Percentiles rank a stretch among this genome's conserved stretches.
Conservation (phyloP, 306 rosid species). For the Trichosanthes cucumerina region DNA sequence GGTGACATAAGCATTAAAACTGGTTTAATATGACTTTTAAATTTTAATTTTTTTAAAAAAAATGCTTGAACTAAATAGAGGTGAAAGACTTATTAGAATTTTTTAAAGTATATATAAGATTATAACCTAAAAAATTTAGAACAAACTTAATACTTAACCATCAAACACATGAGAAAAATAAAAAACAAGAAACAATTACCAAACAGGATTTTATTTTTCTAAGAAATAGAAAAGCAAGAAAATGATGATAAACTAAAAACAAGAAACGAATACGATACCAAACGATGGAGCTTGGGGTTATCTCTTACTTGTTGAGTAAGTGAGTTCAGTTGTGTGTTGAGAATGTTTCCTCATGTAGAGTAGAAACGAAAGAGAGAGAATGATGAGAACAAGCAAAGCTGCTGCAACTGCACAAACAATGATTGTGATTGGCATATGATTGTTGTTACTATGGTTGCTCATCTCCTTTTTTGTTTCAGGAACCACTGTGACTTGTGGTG, state of each 20-base stretch:
- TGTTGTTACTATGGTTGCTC: slow-evolving; percentile 1
- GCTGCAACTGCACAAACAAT: slow-evolving; percentile 49
- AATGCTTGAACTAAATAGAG: too few species aligned
- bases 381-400: slow-evolving; percentile 34
- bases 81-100: too few species aligned
- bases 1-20: too few species aligned
- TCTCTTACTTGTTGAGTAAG: slow-evolving; percentile 44
- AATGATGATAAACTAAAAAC: background rate
- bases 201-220: background rate
- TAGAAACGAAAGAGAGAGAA: slow-evolving; percentile 27
- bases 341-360: slow-evolving; percentile 31
- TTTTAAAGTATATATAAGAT: too few species aligned
- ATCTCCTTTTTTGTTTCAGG: slow-evolving; percentile 27
- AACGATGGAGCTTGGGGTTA: background rate
- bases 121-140: too few species aligned
- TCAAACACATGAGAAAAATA: background rate
- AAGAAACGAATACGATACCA: background rate
- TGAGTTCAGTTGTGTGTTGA: slow-evolving; percentile 26
- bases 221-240: background rate
- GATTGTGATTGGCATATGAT: slow-evolving; percentile 29
- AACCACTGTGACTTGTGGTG: slow-evolving; percentile 65
- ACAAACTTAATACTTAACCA: background rate
- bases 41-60: too few species aligned
- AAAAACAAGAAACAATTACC: background rate
- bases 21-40: too few species aligned